These are phyloP conservation scores for Rhodotorula taiwanensis DNA, from an alignment of 768 basidiomycete species.

Conservation along the genomic window DNA sequence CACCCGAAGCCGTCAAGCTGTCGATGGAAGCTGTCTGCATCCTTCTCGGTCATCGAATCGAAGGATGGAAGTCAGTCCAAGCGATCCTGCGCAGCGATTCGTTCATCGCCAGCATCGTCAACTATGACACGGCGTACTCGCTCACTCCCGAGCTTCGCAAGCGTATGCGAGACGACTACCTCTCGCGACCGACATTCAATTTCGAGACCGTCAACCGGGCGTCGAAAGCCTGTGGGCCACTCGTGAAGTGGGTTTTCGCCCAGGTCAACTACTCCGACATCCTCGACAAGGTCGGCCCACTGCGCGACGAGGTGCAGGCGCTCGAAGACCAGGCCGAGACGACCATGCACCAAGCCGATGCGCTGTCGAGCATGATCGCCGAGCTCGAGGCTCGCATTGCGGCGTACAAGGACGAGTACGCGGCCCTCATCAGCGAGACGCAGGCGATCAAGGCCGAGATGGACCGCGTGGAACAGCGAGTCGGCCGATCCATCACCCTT, in stretches of 20 bases:
- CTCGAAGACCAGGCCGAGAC: slow-evolving; percentile 85
- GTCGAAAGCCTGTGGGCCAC: slow-evolving; percentile 91
- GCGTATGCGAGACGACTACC: slow-evolving; percentile 83
- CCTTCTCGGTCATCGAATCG: slow-evolving; percentile 90
- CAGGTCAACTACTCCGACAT: slow-evolving; percentile 97
- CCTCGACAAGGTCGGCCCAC: slow-evolving; percentile 89
- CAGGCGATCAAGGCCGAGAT: slow-evolving; percentile 96
- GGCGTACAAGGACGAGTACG: slow-evolving; percentile 94
- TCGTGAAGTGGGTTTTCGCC: slow-evolving; percentile 96
- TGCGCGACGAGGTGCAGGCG: slow-evolving; percentile 89
- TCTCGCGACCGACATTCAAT: slow-evolving; percentile 82
- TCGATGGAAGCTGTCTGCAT: slow-evolving; percentile 99
- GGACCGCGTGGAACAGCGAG: slow-evolving; percentile 94
- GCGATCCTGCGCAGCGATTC: slow-evolving; percentile 91
- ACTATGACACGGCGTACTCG: slow-evolving; percentile 82
- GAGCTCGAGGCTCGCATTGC: slow-evolving; percentile 89
- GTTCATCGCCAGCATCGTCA: slow-evolving; percentile 90
- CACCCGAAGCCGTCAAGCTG: slow-evolving; percentile 92
- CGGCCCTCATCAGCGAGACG: slow-evolving; percentile 88
- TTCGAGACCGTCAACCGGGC: slow-evolving; percentile 93
- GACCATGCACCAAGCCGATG: slow-evolving; percentile 86
- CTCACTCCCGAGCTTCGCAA: slow-evolving; percentile 88
- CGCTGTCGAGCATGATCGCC: slow-evolving; percentile 83
- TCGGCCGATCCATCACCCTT: slow-evolving; percentile 91
- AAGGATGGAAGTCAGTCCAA: slow-evolving; percentile 93